Conservation (phyloP, 2,329 filamentous ascomycete species). For the Chaetomiaceae sp. region DNA sequence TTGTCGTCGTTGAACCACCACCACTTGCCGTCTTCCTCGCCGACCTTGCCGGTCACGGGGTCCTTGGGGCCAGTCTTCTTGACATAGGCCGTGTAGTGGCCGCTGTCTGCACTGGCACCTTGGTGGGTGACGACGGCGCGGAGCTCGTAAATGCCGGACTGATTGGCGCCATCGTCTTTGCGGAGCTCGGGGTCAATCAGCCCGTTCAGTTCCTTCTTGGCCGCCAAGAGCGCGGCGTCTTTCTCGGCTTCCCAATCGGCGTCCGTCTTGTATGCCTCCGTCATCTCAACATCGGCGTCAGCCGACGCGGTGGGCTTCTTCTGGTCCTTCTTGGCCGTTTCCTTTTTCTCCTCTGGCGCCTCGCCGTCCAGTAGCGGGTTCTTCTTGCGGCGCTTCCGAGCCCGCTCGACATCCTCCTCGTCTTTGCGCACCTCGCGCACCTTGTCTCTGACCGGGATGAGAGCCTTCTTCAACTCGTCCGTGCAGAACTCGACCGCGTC, state of each 20-base stretch:
- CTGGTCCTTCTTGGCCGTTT: conserved; percentile 35
- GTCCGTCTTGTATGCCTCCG: conserved; percentile 78
- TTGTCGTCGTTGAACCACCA: conserved; percentile 99
- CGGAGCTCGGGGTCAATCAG: conserved; percentile 71
- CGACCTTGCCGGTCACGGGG: conserved; percentile 69
- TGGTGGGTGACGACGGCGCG: conserved; percentile 94
- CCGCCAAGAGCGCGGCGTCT: conserved; percentile 65
- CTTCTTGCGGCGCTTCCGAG: conserved; percentile 84
- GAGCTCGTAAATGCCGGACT: conserved; percentile 92
- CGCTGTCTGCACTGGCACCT: conserved; percentile 92
- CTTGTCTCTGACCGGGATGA: conserved; percentile 93
- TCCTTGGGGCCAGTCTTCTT: conserved; percentile 80
- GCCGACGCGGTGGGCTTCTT: conserved; percentile 39
- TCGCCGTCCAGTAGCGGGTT: conserved; percentile 40
- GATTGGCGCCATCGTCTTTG: conserved; percentile 79
- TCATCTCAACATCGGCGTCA: conserved; percentile 69
- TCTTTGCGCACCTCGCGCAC: conserved; percentile 94
- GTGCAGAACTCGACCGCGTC: conserved; percentile 95
- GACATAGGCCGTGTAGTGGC: conserved; percentile 96
- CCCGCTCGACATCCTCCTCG: conserved; percentile 85
- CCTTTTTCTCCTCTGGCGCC: conserved; percentile 45
- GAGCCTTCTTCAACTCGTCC: conserved; percentile 74
- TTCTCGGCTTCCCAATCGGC: conserved; percentile 87
- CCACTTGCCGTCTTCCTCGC: conserved; percentile 88
- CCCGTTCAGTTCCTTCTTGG: conserved; percentile 82